Conservation (phyloP, 768 basidiomycete genomes). For the Phaeolepiota aurea region DNA sequence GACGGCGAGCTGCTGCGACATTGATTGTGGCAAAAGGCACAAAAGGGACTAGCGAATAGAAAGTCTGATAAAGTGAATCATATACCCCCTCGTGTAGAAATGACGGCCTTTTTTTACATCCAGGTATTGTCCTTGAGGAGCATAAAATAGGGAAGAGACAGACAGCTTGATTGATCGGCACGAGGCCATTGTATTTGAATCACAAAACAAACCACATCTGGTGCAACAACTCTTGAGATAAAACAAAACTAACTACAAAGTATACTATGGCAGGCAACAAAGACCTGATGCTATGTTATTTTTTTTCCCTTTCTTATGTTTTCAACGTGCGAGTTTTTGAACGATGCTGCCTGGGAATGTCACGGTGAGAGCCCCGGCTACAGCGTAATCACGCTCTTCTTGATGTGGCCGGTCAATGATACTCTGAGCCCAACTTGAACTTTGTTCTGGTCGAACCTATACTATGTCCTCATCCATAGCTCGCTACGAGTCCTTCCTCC, state of each 20-base stretch:
- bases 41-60: slow-evolving; percentile 1
- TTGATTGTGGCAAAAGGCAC: slow-evolving; percentile 9
- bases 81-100: neutral
- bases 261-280: too few relatives aligned
- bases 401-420: neutral
- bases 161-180: slow-evolving; percentile 1
- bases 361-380: neutral
- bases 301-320: too few relatives aligned
- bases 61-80: slow-evolving; percentile 1
- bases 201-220: too few relatives aligned
- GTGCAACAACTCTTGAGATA: too few relatives aligned
- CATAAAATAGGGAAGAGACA: slow-evolving; percentile 4
- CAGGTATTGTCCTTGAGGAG: slow-evolving; percentile 4
- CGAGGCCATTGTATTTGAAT: too few relatives aligned
- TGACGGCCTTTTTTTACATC: slow-evolving; percentile 3
- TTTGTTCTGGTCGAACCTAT: slow-evolving; percentile 2
- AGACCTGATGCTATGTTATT: too few relatives aligned
- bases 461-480: slow-evolving; percentile 57
- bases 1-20: slow-evolving; percentile 6
- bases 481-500: slow-evolving; percentile 75
- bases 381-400: neutral
- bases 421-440: neutral
- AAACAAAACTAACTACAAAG: too few relatives aligned
- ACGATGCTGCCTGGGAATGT: too few relatives aligned
- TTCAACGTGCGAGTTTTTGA: too few relatives aligned